Conservation (phyloP, 164 flowering plant species). For the Kalanchoe fedtschenkoi region DNA sequence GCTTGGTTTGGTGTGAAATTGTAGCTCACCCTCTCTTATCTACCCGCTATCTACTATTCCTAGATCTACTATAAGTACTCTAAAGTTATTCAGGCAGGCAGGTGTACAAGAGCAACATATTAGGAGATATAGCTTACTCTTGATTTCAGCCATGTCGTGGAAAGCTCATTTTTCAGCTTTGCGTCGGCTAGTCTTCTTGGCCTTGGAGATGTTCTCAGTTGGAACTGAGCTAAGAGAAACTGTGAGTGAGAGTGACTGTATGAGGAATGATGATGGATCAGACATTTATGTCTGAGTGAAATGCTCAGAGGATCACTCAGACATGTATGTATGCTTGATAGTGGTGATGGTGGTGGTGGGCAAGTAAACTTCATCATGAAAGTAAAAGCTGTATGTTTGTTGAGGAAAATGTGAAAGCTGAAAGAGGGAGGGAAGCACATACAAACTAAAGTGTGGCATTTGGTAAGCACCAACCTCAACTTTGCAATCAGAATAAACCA, state of each 20-base stretch:
- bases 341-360: conserved; percentile 22
- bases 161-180: neutral
- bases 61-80: neutral
- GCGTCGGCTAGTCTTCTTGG: neutral
- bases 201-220: neutral
- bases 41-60: neutral
- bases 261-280: neutral
- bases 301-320: conserved; percentile 2
- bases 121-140: conserved; percentile 10
- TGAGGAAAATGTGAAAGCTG: conserved; percentile 13
- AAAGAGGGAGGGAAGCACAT: conserved; percentile 50
- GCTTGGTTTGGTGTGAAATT: neutral
- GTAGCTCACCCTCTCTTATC: neutral
- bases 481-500: conserved; percentile 3
- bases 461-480: conserved; percentile 1
- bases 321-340: conserved; percentile 2
- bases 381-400: conserved; percentile 13
- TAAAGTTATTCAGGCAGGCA: neutral
- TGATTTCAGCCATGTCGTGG: neutral
- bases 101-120: too few relatives aligned
- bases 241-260: neutral
- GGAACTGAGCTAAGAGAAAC: neutral
- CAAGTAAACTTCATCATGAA: conserved; percentile 20
- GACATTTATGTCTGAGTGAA: neutral
- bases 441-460: conserved; percentile 43